These are phyloP conservation scores for Daldinia concentrica DNA, from an alignment of 495 filamentous ascomycete species.

Conservation along the genomic window DNA sequence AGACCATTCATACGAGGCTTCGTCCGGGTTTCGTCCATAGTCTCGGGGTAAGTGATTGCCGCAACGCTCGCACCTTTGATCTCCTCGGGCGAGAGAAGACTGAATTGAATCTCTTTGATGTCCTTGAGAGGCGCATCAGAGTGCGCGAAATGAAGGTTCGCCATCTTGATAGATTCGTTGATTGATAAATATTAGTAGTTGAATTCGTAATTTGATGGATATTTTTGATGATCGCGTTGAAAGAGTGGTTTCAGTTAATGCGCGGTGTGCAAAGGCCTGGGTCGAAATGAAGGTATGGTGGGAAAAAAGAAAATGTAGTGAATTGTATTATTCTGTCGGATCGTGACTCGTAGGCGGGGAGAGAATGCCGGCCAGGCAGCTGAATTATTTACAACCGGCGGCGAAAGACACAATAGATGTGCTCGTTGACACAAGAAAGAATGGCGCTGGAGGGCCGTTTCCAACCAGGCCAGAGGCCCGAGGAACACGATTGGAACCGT, in stretches of 20 bases:
- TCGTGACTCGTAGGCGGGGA: constrained; percentile 36
- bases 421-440: constrained; percentile 31
- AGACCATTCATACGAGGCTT: constrained; percentile 87
- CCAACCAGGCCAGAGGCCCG: constrained; percentile 43
- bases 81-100: constrained; percentile 93
- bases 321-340: constrained; percentile 12
- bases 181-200: constrained; percentile 17
- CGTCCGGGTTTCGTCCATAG: constrained; percentile 93
- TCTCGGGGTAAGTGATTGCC: constrained; percentile 94
- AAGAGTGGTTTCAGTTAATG: neutral
- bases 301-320: constrained; percentile 1
- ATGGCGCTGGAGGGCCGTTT: constrained; percentile 42
- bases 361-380: constrained; percentile 15
- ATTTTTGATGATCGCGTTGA: neutral
- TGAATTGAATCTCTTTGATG: constrained; percentile 98
- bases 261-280: constrained; percentile 5
- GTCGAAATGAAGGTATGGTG: constrained; percentile 16
- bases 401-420: constrained; percentile 39
- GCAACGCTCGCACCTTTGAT: constrained; percentile 97
- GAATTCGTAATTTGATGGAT: neutral
- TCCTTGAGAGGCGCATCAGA: constrained; percentile 95
- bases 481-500: constrained; percentile 33
- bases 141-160: constrained; percentile 89
- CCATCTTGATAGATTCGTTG: constrained; percentile 68
- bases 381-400: constrained; percentile 10